Evolutionary conservation across 1,139 yeast species (phyloP).

Genomic region (Geotrichum europaeum): DNA sequence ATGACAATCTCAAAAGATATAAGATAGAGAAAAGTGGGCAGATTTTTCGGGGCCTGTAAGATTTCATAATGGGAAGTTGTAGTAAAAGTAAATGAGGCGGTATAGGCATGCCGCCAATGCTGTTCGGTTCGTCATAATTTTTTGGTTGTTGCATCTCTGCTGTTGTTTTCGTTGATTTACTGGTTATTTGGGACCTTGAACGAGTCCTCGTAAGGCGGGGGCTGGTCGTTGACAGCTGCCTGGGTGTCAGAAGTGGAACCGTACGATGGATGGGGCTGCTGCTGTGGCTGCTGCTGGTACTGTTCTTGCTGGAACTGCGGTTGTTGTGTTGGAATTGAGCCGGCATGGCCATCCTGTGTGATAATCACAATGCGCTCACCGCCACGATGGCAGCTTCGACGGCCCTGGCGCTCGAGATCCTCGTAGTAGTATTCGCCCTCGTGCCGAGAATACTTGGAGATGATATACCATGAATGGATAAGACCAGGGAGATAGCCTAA

Average conservation of each 20-base stretch:
- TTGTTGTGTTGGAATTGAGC: background rate
- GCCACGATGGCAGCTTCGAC: background rate
- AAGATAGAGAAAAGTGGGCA: background rate
- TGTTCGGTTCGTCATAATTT: background rate
- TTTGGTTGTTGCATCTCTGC: background rate
- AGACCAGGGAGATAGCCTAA: slow-evolving; percentile 79
- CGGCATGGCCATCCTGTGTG: background rate
- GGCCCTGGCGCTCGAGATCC: background rate
- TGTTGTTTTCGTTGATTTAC: background rate
- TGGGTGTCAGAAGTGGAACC: background rate
- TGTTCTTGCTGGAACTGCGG: background rate
- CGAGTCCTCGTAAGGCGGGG: background rate
- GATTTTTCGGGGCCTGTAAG: background rate
- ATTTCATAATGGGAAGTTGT: background rate
- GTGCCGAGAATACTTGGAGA: slow-evolving; percentile 38
- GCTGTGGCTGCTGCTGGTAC: background rate
- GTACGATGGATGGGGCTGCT: background rate
- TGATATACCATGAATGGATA: slow-evolving; percentile 42
- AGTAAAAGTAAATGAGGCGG: background rate
- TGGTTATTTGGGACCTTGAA: background rate
- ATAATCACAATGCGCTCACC: background rate
- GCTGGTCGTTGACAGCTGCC: background rate
- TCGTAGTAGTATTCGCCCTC: slow-evolving; percentile 8
- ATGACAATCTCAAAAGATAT: too few relatives aligned
- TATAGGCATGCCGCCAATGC: background rate